Base-by-base conservation (phyloP, 1,284 basidiomycete species). In the Papiliotrema nemorosa region DNA sequence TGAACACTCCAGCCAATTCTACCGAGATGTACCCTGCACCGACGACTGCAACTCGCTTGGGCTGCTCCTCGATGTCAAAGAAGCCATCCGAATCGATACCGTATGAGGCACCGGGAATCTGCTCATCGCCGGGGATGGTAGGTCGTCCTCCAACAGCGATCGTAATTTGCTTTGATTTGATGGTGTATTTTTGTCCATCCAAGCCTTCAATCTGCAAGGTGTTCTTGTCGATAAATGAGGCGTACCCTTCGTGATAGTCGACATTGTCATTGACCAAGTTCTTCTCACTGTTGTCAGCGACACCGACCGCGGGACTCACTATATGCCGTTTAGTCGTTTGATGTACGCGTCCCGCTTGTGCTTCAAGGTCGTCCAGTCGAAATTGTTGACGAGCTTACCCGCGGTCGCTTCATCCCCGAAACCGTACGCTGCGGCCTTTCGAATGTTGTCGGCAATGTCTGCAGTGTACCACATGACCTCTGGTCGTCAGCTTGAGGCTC, bases 381-480 rank as follows among this genome's bases (percentile, higher is more conserved):
- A 94, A 52, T 84, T 81, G 36, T 59, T 63, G 34, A 82, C 79
- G 40, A 78, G 73, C 43, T 77, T 74, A 47, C 81, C 63, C 67
- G 73, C 74, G 34, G 65, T 67, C 31, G 62, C 76, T 16, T 74
- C 74, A 56, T 79, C 77, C 25, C 75, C 75, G 47, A 94, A 91
- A 52, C 90, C 86, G 77, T 96, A 98, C 29, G 81, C 75, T 21
- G 84, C 82, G 53, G 79, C 78, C 54, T 88, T 83, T 43, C 82
- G 81, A 41, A 96, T 77, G 66, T 87, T 87, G 65, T 94, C 92
- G 36, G 86, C 83, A 48, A 92, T 78, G 74, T 97, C 94, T 47
- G 96, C 91, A 29, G 94, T 92, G 70, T 98, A 89, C 96, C 96
- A 98, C 96, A 98, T 98, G 56, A 99, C 85, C 88, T 97, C 75